Evolutionary conservation across 1,284 basidiomycete genomes (phyloP).

Genomic region (Phellopilus nigrolimitatus): DNA sequence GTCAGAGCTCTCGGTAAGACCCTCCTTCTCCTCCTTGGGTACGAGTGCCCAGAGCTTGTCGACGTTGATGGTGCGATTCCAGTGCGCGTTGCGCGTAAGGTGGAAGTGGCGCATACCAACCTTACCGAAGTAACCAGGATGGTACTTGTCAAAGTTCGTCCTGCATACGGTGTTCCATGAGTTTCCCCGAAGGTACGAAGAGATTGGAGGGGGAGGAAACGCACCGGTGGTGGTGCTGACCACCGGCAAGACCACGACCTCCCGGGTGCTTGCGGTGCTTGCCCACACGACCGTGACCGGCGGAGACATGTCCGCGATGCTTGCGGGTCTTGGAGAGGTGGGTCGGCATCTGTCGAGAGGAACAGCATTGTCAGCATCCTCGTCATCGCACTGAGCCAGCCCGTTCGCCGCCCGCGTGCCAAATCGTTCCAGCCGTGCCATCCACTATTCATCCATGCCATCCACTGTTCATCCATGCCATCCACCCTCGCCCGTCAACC

Average conservation of each 20-base stretch:
- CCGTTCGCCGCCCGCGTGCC: constrained; percentile 21
- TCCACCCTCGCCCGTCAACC: constrained; percentile 10
- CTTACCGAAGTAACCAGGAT: constrained; percentile 99
- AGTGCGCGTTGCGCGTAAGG: constrained; percentile 85
- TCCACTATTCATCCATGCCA: constrained; percentile 20
- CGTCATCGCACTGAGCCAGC: constrained; percentile 26
- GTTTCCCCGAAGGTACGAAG: not conserved
- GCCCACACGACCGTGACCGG: constrained; percentile 98
- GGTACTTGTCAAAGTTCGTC: constrained; percentile 91
- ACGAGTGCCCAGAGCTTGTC: constrained; percentile 89
- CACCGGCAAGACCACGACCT: constrained; percentile 99
- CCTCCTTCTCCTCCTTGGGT: constrained; percentile 73
- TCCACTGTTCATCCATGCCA: constrained; percentile 18
- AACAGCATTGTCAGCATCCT: constrained; percentile 22
- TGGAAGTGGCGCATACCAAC: constrained; percentile 99
- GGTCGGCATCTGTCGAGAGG: constrained; percentile 71
- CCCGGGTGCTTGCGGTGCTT: constrained; percentile 99
- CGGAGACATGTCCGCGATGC: constrained; percentile 98
- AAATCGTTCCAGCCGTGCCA: constrained; percentile 45
- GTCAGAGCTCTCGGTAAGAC: constrained; percentile 60
- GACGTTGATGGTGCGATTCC: constrained; percentile 95
- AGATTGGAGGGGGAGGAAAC: constrained; percentile 28
- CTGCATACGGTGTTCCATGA: constrained; percentile 32
- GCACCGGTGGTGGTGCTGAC: constrained; percentile 98
- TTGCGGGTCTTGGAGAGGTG: constrained; percentile 95